These are phyloP conservation scores for Ceratocystis smalleyi DNA, from an alignment of 2,329 filamentous ascomycete genomes.

Conservation along the genomic window DNA sequence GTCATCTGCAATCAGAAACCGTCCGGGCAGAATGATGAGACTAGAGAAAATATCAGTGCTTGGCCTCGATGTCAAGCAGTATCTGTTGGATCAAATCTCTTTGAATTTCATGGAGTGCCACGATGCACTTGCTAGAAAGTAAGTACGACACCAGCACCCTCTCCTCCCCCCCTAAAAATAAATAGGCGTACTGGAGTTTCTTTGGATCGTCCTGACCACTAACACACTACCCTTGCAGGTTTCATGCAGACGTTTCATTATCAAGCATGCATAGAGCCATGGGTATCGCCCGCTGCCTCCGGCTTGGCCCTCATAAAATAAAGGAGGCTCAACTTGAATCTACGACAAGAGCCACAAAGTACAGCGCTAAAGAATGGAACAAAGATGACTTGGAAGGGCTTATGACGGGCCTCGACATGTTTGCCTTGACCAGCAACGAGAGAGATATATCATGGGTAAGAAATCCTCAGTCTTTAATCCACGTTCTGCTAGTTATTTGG, in stretches of 20 bases:
- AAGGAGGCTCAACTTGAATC: not conserved
- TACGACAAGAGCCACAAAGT: not conserved
- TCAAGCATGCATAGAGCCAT: conserved; percentile 60
- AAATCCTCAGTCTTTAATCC: not conserved
- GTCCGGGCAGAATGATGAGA: conserved; percentile 52
- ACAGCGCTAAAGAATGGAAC: conserved; percentile 1
- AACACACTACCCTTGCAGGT: conserved; percentile 11
- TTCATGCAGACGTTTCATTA: conserved; percentile 13
- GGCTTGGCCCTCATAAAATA: conserved; percentile 16
- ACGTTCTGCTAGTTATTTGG: too few relatives aligned
- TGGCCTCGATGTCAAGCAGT: conserved; percentile 83
- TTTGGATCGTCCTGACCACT: not conserved
- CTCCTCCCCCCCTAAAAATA: not conserved
- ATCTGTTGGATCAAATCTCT: conserved; percentile 50
- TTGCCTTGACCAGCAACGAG: conserved; percentile 56
- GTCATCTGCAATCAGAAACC: conserved; percentile 53
- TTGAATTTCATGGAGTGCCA: conserved; percentile 40
- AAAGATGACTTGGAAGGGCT: conserved; percentile 45
- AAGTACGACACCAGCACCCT: conserved; percentile 17
- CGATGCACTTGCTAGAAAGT: conserved; percentile 63
- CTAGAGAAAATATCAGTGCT: conserved; percentile 54
- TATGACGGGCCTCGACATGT: conserved; percentile 76
- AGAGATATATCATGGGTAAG: conserved; percentile 61
- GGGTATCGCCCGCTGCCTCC: conserved; percentile 61
- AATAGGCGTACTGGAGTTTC: not conserved